Evolutionary conservation across 78 protist species (phyloP), one percentile per base, ranked within the genome.

Genomic region (Tieghemostelium lacteum): DNA sequence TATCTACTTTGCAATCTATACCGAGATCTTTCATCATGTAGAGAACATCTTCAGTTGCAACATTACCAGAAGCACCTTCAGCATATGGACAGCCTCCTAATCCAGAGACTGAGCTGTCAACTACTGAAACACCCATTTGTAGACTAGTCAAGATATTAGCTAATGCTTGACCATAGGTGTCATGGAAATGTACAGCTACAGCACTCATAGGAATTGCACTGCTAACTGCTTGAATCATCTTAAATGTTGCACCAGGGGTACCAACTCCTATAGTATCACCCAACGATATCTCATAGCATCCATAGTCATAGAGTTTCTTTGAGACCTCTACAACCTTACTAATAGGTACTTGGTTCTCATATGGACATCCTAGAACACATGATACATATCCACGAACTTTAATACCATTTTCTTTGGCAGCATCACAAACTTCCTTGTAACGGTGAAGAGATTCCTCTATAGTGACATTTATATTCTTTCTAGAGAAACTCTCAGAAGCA

Each of bases 1-100:
- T 64, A 37, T 91, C 83, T 6, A 91, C 86, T n/a, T 78, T 78
- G 55, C 94, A 83, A 55, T 87, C 72, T 26, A 96, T 73, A 26
- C 96, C 96, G 7, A 97, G 69, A 31, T 97, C 99, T 19, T 95
- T 65, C 75, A 97, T 95, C 97, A 97, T 95, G 86, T 97, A 97
- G 7, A 73, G 24, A 36, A 94, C 98, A 49, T 97, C 99, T 54
- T 97, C 99, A 2, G 99, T 96, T 5, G 99, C 98, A 29, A 97
- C 98, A 39, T 97, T 97, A n/a, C 96, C 96, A 7, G 97, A 34
- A 26, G 98, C 98, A 10, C 97, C 95, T 24, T 33, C 29, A 16
- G 98, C 98, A 71, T 95, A 97, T 28, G 99, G 99, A 70, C 99
- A 97, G 7, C 99, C 99, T 16, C 99, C 99, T 16, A 97, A 93